A percentile compares a stretch with the other conserved stretches of the same genome.
phyloP scores from a whole-genome alignment of 2,329 filamentous ascomycete genomes.

The Zymoseptoria ardabiliae region DNA sequence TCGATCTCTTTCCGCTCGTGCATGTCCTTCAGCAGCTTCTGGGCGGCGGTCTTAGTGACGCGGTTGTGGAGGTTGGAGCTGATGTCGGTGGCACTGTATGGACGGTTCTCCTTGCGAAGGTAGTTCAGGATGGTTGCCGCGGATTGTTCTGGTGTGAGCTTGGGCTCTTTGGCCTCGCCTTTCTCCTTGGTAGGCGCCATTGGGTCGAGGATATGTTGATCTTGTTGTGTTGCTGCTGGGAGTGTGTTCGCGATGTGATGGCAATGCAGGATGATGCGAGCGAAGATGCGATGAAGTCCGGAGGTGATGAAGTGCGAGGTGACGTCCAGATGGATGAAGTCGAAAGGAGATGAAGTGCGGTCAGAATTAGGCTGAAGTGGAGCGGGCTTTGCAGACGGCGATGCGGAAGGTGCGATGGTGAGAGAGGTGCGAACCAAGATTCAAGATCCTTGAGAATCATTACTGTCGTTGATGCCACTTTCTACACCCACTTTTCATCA shows the following conservation, averaged over 20 bases:
- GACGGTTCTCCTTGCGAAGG: conserved; percentile 27
- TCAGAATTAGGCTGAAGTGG: not conserved
- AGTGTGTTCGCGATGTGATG: not conserved
- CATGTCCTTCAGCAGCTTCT: conserved; percentile 56
- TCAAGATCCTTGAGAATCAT: not conserved
- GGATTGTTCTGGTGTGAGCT: conserved; percentile 26
- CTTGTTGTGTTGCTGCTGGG: not conserved
- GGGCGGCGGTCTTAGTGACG: conserved; percentile 43
- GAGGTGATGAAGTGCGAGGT: not conserved
- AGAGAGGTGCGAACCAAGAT: not conserved
- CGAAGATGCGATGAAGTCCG: not conserved
- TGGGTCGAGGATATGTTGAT: not conserved
- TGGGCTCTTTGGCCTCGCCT: conserved; percentile 20
- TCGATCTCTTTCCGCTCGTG: conserved; percentile 54
- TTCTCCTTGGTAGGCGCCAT: conserved; percentile 30
- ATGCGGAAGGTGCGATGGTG: not conserved
- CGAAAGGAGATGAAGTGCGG: not conserved
- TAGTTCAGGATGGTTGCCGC: conserved; percentile 26
- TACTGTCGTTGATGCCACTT: not conserved
- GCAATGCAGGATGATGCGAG: not conserved
- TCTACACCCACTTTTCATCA: not conserved
- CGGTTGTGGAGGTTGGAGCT: conserved; percentile 30
- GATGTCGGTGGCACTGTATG: conserved; percentile 31
- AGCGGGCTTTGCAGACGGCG: not conserved
- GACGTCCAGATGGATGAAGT: too few relatives aligned